These are phyloP conservation scores for Bifiguratus adelaidae DNA, from an alignment of 192 early-diverging fungal genomes.

Conservation along the genomic window DNA sequence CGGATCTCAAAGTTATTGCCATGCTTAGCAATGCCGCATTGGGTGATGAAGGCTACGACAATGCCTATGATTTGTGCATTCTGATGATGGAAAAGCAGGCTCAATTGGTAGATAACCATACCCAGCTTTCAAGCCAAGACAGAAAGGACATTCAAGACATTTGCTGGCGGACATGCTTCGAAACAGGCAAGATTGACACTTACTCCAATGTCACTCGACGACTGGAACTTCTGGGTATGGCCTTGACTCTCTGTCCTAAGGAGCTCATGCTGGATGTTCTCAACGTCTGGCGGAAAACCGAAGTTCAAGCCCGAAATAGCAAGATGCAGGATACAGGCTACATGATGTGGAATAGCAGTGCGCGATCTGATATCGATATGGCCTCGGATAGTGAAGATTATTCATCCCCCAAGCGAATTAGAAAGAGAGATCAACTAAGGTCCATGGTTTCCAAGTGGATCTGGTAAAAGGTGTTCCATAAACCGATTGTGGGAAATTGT, in stretches of 20 bases:
- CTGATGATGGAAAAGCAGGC: slow-evolving; percentile 40
- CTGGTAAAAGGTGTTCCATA: background rate
- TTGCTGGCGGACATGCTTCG: slow-evolving; percentile 23
- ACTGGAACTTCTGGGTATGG: slow-evolving; percentile 38
- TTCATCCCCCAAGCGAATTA: background rate
- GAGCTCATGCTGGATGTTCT: slow-evolving; percentile 28
- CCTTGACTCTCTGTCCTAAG: slow-evolving; percentile 37
- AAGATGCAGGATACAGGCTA: slow-evolving; percentile 6
- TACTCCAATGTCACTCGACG: slow-evolving; percentile 28
- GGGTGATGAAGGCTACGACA: slow-evolving; percentile 36
- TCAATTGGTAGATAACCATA: slow-evolving; percentile 10
- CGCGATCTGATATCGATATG: slow-evolving; percentile 11
- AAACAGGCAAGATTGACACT: slow-evolving; percentile 26
- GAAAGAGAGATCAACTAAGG: slow-evolving; percentile 27
- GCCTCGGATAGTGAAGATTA: slow-evolving; percentile 3
- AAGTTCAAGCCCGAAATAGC: slow-evolving; percentile 3
- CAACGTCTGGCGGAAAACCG: slow-evolving; percentile 27
- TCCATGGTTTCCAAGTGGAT: slow-evolving; percentile 26
- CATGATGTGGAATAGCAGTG: slow-evolving; percentile 8
- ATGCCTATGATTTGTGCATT: slow-evolving; percentile 43
- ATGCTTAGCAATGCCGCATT: slow-evolving; percentile 55
- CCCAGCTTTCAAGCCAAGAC: slow-evolving; percentile 6
- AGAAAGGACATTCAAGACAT: slow-evolving; percentile 14
- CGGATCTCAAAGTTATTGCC: slow-evolving; percentile 41
- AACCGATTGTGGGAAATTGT: too few relatives aligned